Evolutionary conservation across 257 asterid genomes (phyloP).

Genomic region (Salvia rosmarinus): DNA sequence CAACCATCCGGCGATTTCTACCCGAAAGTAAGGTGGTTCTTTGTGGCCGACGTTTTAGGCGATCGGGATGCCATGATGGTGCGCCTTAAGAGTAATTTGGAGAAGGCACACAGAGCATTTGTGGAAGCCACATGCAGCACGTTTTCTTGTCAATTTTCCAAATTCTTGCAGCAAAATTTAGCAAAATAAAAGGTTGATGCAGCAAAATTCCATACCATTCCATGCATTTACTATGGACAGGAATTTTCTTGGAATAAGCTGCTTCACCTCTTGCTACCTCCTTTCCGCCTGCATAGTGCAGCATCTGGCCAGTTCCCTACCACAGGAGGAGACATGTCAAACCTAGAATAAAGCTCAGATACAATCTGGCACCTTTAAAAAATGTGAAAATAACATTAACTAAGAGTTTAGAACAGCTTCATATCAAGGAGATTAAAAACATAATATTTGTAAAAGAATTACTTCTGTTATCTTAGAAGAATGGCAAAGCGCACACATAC

Average conservation of each 20-base stretch:
- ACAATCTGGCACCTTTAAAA: not conserved
- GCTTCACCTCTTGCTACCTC: slow-evolving; percentile 53
- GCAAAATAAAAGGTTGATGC: slow-evolving; percentile 14
- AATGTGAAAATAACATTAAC: not conserved
- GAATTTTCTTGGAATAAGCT: slow-evolving; percentile 48
- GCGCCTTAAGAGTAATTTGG: no score
- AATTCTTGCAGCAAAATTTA: no score
- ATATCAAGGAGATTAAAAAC: slow-evolving; percentile 11
- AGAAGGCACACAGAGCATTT: no score
- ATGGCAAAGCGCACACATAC: slow-evolving; percentile 78
- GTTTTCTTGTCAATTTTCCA: no score
- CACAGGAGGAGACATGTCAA: slow-evolving; percentile 33
- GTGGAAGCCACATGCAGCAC: no score
- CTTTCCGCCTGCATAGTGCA: slow-evolving; percentile 75
- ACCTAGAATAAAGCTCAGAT: not conserved
- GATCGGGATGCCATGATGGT: no score
- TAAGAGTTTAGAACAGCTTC: not conserved
- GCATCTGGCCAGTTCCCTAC: slow-evolving; percentile 71
- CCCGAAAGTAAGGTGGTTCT: no score
- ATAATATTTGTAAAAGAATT: slow-evolving; percentile 39
- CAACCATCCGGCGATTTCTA: no score
- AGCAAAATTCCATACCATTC: slow-evolving; percentile 63
- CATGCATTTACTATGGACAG: slow-evolving; percentile 79
- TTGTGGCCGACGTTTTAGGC: no score
- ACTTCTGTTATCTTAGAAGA: slow-evolving; percentile 71